Evolutionary conservation across 2,329 filamentous ascomycete genomes (phyloP), one percentile per base, ranked within the genome.

Genomic region (Cladorrhinum sp.): DNA sequence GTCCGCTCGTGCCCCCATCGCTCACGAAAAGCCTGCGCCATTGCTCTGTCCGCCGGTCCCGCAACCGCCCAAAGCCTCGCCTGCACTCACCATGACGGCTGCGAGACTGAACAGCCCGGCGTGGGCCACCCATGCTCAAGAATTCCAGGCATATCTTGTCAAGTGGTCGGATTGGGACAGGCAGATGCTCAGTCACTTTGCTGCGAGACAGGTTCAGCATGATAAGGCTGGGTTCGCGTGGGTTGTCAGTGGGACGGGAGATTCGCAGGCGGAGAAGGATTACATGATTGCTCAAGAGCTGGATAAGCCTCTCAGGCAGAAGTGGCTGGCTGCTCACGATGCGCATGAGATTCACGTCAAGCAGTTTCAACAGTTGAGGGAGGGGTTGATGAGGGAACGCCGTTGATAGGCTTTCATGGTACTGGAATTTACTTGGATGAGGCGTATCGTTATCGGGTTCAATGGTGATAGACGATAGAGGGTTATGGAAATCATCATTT

Each of bases 231-330:
- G 78, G 10, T 74, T 76, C 46, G 69, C 68, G 1, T 85, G 82
- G 72, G 69, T 85, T 18, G 18, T 46, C 7, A 74, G 75, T 28
- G 68, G 73, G 8, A 70, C 72, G 1, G 72, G 79, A 23, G 75
- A 81, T 42, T 64, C 67, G 1, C 42, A 46, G 42, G 85, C 82
- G 0, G 78, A 87, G 23, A 71, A 77, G 16, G 80, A 82, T 59
- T 92, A 92, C 70, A 72, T 85, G 61, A 75, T 75, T 39, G 84
- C 83, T 70, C 74, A 88, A 59, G 81, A 83, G 65, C 84, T 90
- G 72, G 89, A 92, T 69, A 81, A 85, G 64, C 76, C 78, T 53
- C 83, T 90, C 4, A 78, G 86, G 59, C 78, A 79, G 68, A 80
- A 82, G 59, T 91, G 89, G 87, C 74, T 75, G 28, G 72, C 80